Base-by-base conservation (phyloP, 352 stramenopile species). In the Phytophthora hibernalis region DNA sequence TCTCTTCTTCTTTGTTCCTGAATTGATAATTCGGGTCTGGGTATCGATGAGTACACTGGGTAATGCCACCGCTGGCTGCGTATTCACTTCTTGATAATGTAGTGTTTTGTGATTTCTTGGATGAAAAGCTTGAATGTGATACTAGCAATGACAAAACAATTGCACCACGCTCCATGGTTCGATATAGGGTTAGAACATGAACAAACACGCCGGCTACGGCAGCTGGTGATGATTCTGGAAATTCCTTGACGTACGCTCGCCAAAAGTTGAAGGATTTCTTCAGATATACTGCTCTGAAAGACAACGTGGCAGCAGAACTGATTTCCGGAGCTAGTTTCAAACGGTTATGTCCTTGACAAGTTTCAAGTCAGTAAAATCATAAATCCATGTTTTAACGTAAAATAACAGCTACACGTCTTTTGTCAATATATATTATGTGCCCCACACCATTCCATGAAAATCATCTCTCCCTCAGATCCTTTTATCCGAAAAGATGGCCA, bases 61-160 rank as follows among this genome's bases (percentile, higher is more conserved):
- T n/a, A n/a, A n/a, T n/a, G n/a, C n/a, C n/a, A n/a, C n/a, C n/a
- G n/a, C n/a, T n/a, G n/a, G n/a, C n/a, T n/a, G n/a, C n/a, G n/a
- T n/a, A n/a, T n/a, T n/a, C n/a, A n/a, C n/a, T n/a, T n/a, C 26
- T 30, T 30, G 26, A 30, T 30, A 6, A 30, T 30, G 26, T 62
- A 60, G 20, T 49, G 33, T 51, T 83, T 81, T 8, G 60, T 61
- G 11, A 31, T 33, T 22, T 85, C 77, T 47, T 85, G 74, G 6
- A 74, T 65, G 5, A 54, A 12, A 1, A 85, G n/a, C 21, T 84
- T 84, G 37, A 82, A 49, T 3, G 38, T 20, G 4, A 74, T 44
- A 21, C 77, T 83, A 6, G 50, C 24, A 16, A 53, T 43, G 0
- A 69, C 33, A 42, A 75, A 78, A 18, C 49, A 61, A 0, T 20